These are phyloP conservation scores for Ophioceras dolichostomum DNA, from an alignment of 2,329 filamentous ascomycete genomes.

Conservation along the genomic window DNA sequence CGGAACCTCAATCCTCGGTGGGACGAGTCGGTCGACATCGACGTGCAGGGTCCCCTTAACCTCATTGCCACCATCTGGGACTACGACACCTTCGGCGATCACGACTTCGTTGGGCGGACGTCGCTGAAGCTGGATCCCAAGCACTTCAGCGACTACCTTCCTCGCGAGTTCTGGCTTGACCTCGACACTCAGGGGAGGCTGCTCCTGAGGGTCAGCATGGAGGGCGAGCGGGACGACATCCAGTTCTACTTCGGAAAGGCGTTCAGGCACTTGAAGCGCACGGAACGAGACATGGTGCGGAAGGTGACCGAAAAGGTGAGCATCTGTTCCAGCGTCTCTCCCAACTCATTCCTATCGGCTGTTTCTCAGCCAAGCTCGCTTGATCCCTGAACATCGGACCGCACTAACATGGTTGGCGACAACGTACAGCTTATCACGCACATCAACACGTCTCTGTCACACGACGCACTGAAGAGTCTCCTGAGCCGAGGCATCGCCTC, in stretches of 20 bases:
- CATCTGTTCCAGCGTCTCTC: not conserved
- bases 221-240: conserved; percentile 95
- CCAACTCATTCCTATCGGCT: conserved; percentile 3
- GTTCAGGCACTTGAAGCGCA: conserved; percentile 87
- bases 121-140: conserved; percentile 95
- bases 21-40: conserved; percentile 96
- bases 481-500: conserved; percentile 60
- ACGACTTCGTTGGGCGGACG: conserved; percentile 95
- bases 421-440: conserved; percentile 68
- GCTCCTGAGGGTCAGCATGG: conserved; percentile 90
- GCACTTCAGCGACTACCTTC: conserved; percentile 92
- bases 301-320: conserved; percentile 94
- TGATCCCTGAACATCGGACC: conserved; percentile 5
- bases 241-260: conserved; percentile 98
- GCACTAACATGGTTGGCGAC: too few relatives aligned
- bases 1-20: conserved; percentile 85
- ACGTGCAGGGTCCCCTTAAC: conserved; percentile 81
- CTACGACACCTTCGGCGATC: conserved; percentile 92
- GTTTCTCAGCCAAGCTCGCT: conserved; percentile 2
- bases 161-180: conserved; percentile 94
- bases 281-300: conserved; percentile 94
- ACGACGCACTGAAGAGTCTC: conserved; percentile 63
- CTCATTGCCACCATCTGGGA: conserved; percentile 98
- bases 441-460: conserved; percentile 80
- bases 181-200: conserved; percentile 89